These are phyloP conservation scores for Vanrija sp. DNA, from an alignment of 1,284 basidiomycete genomes.

Conservation along the genomic window DNA sequence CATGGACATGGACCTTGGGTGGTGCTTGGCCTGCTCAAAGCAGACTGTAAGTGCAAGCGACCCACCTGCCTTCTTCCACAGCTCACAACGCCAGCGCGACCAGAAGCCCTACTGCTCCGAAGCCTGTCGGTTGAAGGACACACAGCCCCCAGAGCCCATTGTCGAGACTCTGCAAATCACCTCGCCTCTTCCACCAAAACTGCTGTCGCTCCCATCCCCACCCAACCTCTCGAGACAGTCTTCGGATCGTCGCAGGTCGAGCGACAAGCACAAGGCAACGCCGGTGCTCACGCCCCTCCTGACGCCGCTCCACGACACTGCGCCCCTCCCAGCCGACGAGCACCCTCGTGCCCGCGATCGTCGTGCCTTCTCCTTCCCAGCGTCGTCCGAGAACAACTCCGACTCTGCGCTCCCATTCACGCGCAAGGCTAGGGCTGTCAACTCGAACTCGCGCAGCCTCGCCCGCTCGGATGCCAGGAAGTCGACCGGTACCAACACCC, in stretches of 20 bases:
- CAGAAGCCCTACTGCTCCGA: conserved; percentile 40
- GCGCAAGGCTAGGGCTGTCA: conserved; percentile 27
- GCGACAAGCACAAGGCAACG: neutral
- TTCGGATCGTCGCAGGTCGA: conserved; percentile 1
- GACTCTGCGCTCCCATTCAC: conserved; percentile 21
- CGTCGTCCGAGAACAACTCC: conserved; percentile 12
- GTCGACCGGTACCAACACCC: conserved; percentile 36
- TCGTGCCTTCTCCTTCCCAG: conserved; percentile 44
- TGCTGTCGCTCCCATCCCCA: conserved; percentile 6
- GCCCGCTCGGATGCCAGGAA: conserved; percentile 13
- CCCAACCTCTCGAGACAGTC: conserved; percentile 1
- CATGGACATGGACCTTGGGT: conserved; percentile 24
- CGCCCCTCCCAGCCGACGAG: neutral
- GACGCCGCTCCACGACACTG: neutral
- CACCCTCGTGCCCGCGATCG: conserved; percentile 25
- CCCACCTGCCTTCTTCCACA: neutral
- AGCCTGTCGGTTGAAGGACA: conserved; percentile 31
- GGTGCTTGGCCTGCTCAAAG: conserved; percentile 29
- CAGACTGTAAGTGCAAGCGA: conserved; percentile 29
- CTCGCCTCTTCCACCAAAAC: conserved; percentile 23
- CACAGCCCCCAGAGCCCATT: conserved; percentile 7
- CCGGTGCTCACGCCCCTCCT: neutral
- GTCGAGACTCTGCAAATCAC: conserved; percentile 20
- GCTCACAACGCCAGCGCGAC: no score
- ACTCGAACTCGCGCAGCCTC: conserved; percentile 7